phyloP scores from a whole-genome alignment of 352 stramenopile species.

The Globisporangium spiculum region DNA sequence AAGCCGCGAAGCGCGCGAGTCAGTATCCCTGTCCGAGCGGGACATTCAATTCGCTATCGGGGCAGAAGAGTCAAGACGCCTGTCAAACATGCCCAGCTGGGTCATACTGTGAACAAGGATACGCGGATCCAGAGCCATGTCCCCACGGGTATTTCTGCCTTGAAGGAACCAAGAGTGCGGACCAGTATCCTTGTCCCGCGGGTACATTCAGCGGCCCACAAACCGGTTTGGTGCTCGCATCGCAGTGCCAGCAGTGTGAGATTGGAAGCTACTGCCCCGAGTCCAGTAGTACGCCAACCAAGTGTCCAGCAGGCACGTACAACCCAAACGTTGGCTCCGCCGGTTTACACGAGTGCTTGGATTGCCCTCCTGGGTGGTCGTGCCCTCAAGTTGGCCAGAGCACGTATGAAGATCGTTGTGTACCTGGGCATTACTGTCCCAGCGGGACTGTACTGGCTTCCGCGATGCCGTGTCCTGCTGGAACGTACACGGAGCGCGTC shows the following conservation, averaged over 20 bases:
- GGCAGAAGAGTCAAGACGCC: conserved; percentile 41
- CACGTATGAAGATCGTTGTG: conserved; percentile 58
- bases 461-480: conserved; percentile 65
- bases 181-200: conserved; percentile 83
- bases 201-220: conserved; percentile 79
- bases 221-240: conserved; percentile 44
- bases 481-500: conserved; percentile 65
- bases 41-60: conserved; percentile 68
- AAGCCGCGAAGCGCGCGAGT: conserved; percentile 55
- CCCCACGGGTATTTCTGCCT: conserved; percentile 84
- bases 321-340: conserved; percentile 53
- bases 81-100: conserved; percentile 63
- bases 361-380: conserved; percentile 68
- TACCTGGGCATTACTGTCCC: conserved; percentile 73
- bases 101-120: conserved; percentile 62
- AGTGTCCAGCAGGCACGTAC: conserved; percentile 75
- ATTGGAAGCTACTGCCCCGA: conserved; percentile 84
- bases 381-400: conserved; percentile 69
- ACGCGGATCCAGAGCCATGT: conserved; percentile 45
- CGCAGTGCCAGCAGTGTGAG: conserved; percentile 54
- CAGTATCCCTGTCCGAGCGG: conserved; percentile 86
- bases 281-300: conserved; percentile 59
- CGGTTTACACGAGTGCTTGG: conserved; percentile 53
- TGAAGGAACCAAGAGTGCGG: conserved; percentile 49
- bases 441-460: conserved; percentile 49